Evolutionary conservation across 176 grass and related monocot genomes (phyloP).

Genomic region (Panicum miliaceum): DNA sequence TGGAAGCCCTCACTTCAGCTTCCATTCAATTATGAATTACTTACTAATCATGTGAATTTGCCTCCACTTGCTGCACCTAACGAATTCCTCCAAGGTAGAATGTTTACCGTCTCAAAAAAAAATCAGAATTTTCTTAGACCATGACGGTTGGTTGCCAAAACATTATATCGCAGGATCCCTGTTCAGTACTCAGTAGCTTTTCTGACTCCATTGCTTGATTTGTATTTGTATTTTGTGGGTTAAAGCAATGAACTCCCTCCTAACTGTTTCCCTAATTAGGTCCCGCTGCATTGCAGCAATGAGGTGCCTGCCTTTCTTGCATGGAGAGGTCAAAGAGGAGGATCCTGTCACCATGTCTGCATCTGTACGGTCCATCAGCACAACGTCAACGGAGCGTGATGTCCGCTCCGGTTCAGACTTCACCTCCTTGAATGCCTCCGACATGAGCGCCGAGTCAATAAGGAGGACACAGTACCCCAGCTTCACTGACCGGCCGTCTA

Average conservation of each 20-base stretch:
- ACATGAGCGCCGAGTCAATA: constrained; percentile 62
- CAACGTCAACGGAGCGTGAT: constrained; percentile 69
- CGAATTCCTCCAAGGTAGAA: background rate
- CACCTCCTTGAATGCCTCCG: constrained; percentile 64
- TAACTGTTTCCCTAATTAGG: background rate
- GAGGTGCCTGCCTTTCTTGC: constrained; percentile 75
- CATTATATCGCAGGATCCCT: background rate
- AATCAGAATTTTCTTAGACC: background rate
- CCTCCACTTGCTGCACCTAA: background rate
- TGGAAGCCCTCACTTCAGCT: background rate
- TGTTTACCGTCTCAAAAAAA: background rate
- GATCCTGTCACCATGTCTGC: constrained; percentile 44
- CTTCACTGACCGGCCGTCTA: constrained; percentile 78
- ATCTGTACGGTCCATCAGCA: constrained; percentile 76
- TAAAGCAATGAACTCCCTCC: background rate
- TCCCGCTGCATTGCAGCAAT: constrained; percentile 51
- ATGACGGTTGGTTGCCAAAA: background rate
- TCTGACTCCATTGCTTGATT: background rate
- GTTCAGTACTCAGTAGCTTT: background rate
- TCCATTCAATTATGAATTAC: background rate
- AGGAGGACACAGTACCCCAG: constrained; percentile 69
- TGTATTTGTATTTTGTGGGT: background rate
- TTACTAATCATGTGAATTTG: constrained; percentile 3
- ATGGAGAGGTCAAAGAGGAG: constrained; percentile 46
- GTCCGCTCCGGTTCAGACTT: constrained; percentile 72